Evolutionary conservation across 148 eudicot species (phyloP).

Genomic region (Camellia granthamiana): DNA sequence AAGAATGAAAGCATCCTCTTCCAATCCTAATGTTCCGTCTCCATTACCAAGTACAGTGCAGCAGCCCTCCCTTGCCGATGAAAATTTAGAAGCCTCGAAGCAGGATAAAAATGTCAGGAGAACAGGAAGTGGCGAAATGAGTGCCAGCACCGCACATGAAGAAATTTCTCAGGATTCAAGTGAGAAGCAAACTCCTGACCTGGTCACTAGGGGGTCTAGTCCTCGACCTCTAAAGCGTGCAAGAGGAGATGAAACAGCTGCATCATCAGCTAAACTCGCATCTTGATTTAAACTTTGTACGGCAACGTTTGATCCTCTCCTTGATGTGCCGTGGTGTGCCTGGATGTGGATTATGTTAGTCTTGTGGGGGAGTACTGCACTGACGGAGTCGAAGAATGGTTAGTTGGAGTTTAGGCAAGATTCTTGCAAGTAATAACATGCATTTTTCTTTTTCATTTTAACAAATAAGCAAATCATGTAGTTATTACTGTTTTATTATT

Average conservation of each 20-base stretch:
- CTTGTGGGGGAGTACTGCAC: too few relatives aligned
- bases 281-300: background rate
- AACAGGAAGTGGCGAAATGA: slow-evolving; percentile 4
- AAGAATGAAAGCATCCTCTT: slow-evolving; percentile 24
- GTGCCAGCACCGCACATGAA: slow-evolving; percentile 8
- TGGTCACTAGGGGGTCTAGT: slow-evolving; percentile 15
- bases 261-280: background rate
- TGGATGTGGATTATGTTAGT: background rate
- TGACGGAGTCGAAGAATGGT: background rate
- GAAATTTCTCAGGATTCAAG: slow-evolving; percentile 15
- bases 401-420: background rate
- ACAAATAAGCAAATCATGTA: background rate
- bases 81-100: slow-evolving; percentile 21
- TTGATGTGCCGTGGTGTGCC: too few relatives aligned
- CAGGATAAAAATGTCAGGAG: slow-evolving; percentile 10
- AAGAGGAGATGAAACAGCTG: slow-evolving; percentile 12
- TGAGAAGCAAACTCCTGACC: slow-evolving; percentile 21
- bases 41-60: background rate
- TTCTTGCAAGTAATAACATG: background rate
- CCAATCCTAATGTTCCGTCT: slow-evolving; percentile 17
- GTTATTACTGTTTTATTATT: too few relatives aligned
- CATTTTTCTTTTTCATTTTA: background rate
- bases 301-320: too few relatives aligned
- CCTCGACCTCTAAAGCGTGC: slow-evolving; percentile 44
- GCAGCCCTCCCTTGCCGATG: slow-evolving; percentile 5